Evolutionary conservation across 73 alveolate genomes (phyloP).

Genomic region (Uronychia binucleata): DNA sequence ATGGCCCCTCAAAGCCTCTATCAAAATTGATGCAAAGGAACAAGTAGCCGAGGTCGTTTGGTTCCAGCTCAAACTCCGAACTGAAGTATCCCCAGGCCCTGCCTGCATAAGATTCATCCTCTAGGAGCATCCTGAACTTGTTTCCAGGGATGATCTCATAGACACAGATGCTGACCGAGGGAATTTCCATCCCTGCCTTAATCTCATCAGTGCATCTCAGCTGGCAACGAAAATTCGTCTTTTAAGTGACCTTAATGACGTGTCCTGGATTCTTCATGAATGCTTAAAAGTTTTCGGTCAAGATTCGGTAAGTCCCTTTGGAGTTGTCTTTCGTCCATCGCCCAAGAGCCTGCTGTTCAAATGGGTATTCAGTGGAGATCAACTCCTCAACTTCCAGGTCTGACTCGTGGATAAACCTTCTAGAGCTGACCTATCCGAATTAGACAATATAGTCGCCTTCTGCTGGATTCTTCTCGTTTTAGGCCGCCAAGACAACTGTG

Average conservation of each 20-base stretch:
- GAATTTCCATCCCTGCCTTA: background rate
- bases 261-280: background rate
- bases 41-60: background rate
- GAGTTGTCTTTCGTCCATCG: background rate
- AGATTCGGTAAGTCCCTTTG: background rate
- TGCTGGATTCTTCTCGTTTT: background rate
- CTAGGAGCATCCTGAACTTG: background rate
- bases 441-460: slow-evolving; percentile 30
- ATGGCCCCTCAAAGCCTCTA: background rate
- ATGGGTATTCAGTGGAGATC: background rate
- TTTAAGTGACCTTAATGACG: background rate
- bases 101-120: background rate
- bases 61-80: background rate
- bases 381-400: background rate
- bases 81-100: background rate
- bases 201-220: background rate
- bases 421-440: background rate
- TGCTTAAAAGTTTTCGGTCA: background rate
- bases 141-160: background rate
- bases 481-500: slow-evolving; percentile 20
- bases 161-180: background rate
- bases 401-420: background rate
- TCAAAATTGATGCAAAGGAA: background rate
- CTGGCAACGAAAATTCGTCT: background rate
- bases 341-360: background rate